Conservation (phyloP, 257 asterid genomes). For the Rubia yunnanensis region DNA sequence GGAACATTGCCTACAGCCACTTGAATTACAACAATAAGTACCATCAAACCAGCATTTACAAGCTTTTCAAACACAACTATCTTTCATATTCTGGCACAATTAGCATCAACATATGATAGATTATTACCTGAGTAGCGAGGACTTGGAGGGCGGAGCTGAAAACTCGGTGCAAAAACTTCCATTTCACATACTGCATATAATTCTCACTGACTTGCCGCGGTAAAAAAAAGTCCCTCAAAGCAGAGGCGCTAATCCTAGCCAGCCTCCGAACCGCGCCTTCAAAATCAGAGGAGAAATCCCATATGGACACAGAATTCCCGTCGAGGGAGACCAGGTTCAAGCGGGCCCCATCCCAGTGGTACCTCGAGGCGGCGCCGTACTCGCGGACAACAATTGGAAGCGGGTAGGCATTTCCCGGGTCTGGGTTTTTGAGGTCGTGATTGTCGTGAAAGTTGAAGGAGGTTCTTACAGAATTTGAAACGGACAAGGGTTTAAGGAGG, state of each 20-base stretch:
- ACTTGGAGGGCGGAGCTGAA: conserved; percentile 93
- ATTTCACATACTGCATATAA: conserved; percentile 79
- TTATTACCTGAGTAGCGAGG: conserved; percentile 84
- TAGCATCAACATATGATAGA: neutral
- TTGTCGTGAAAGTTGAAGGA: conserved; percentile 25
- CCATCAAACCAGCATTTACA: neutral
- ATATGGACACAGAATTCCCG: conserved; percentile 36
- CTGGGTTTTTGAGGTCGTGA: conserved; percentile 16
- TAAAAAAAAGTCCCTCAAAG: conserved; percentile 55
- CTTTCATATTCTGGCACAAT: too few relatives aligned
- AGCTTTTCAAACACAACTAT: too few relatives aligned
- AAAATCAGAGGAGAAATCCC: conserved; percentile 33
- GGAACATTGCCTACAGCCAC: conserved; percentile 73
- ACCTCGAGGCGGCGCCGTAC: conserved; percentile 48
- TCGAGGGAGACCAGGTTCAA: conserved; percentile 46
- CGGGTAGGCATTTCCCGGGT: conserved; percentile 10
- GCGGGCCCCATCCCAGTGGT: conserved; percentile 65
- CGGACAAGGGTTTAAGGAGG: conserved; percentile 45
- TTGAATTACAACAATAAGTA: conserved; percentile 13
- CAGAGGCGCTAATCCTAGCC: conserved; percentile 32
- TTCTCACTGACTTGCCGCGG: conserved; percentile 63
- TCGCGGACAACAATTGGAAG: conserved; percentile 51
- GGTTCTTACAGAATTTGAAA: conserved; percentile 31
- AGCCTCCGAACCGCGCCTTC: conserved; percentile 44
- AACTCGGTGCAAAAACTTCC: conserved; percentile 92